Percentiles rank a stretch among this genome's conserved stretches.
Conservation (phyloP, 129 eudicot genomes). For the sunflower (Helianthus annuus) region DNA sequence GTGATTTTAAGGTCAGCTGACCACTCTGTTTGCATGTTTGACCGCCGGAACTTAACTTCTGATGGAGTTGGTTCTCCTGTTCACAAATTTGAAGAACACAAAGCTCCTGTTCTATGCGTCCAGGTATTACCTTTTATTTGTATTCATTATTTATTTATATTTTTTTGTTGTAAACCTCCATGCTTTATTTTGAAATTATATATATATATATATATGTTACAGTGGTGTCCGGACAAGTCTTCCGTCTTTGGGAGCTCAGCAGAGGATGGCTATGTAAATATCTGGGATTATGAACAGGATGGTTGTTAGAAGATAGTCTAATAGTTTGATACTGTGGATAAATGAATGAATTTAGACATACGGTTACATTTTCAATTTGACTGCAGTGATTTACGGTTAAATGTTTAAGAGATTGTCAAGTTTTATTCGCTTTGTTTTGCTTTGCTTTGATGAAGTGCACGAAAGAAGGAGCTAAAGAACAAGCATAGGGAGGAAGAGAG, state of each 20-base stretch:
- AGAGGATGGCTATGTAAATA: slow-evolving; percentile 80
- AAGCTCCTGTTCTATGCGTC: slow-evolving; percentile 87
- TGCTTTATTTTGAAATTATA: slow-evolving; percentile 3
- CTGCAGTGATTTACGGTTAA: too few relatives aligned
- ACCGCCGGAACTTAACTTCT: slow-evolving; percentile 72
- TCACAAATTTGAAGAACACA: slow-evolving; percentile 83
- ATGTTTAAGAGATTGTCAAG: too few relatives aligned
- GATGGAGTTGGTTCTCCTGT: slow-evolving; percentile 70
- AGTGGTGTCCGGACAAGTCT: slow-evolving; percentile 93
- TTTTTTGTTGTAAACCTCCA: not conserved
- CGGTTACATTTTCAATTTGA: too few relatives aligned
- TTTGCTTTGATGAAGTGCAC: too few relatives aligned
- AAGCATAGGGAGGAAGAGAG: too few relatives aligned
- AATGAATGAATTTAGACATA: too few relatives aligned
- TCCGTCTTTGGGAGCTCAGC: slow-evolving; percentile 95
- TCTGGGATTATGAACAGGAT: slow-evolving; percentile 91
- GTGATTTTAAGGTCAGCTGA: slow-evolving; percentile 79
- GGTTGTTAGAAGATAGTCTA: too few relatives aligned
- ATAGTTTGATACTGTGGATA: too few relatives aligned
- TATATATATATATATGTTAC: slow-evolving; percentile 18
- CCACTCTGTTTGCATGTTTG: slow-evolving; percentile 84
- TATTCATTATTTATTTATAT: not conserved
- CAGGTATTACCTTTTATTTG: slow-evolving; percentile 48
- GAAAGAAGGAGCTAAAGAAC: too few relatives aligned
- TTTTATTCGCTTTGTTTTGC: too few relatives aligned